These are phyloP conservation scores for Rhizophagus clarus DNA, from an alignment of 192 early-diverging fungal genomes.

Conservation along the genomic window DNA sequence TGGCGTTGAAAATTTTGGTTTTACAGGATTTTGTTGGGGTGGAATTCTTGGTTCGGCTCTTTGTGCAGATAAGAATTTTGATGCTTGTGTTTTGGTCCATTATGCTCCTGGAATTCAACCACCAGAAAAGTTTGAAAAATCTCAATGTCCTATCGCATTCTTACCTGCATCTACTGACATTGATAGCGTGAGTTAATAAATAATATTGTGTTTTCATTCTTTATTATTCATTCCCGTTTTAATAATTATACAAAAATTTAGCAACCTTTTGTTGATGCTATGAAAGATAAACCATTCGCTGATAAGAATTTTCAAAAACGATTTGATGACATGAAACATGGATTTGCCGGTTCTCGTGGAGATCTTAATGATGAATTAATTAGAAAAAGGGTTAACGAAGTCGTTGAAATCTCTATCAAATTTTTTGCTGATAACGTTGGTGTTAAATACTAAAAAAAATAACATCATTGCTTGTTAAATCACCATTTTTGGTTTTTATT, in stretches of 20 bases:
- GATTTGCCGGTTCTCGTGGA: neutral
- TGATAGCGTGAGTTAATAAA: neutral
- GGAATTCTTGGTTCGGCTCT: neutral
- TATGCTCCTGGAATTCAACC: neutral
- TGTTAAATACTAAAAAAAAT: no score
- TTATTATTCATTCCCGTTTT: neutral
- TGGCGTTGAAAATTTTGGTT: neutral
- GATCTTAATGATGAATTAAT: neutral
- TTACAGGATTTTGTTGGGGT: neutral
- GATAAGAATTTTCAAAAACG: neutral
- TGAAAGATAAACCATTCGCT: constrained; percentile 6
- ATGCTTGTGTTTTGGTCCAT: constrained; percentile 2
- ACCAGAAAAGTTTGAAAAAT: neutral
- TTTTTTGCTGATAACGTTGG: neutral
- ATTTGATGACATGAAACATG: neutral
- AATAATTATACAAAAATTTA: neutral
- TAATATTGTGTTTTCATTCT: neutral
- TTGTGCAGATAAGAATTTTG: neutral
- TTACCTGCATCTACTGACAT: neutral
- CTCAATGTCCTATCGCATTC: neutral
- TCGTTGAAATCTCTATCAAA: neutral
- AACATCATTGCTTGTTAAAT: no score
- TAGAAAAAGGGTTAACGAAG: neutral
- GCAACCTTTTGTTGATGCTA: neutral
- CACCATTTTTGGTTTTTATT: no score